Conservation (phyloP, 208 protist species). For the Trypanosoma rangeli region DNA sequence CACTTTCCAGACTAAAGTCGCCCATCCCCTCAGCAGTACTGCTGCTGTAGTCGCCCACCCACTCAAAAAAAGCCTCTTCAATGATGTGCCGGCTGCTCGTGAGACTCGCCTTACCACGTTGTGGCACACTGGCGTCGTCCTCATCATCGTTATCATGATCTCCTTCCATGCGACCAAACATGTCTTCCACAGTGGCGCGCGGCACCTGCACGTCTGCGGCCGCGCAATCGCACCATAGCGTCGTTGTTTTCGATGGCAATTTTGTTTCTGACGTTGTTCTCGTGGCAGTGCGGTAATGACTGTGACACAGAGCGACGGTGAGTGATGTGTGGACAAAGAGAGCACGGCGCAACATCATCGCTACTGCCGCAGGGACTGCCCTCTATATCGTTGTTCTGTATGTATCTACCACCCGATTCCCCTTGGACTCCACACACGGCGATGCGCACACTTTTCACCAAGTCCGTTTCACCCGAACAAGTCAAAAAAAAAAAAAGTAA, state of each 20-base stretch:
- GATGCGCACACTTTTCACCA: neutral
- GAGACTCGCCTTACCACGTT: neutral
- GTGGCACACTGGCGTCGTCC: too few species aligned
- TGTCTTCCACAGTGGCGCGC: slow-evolving; percentile 23
- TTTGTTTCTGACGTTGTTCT: neutral
- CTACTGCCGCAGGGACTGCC: neutral
- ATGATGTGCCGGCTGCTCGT: neutral
- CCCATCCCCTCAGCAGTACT: neutral
- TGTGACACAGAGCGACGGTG: neutral
- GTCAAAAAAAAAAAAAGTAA: slow-evolving; percentile 1
- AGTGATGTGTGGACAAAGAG: neutral
- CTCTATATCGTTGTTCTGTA: neutral
- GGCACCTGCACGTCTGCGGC: neutral
- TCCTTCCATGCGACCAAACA: slow-evolving; percentile 21
- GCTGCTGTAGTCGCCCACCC: slow-evolving; percentile 3
- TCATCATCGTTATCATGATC: neutral
- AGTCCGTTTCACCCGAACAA: neutral
- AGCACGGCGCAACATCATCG: slow-evolving; percentile 11
- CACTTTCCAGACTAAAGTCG: slow-evolving; percentile 13
- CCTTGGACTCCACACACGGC: neutral
- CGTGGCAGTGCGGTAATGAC: neutral
- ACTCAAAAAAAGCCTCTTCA: neutral
- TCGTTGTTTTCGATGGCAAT: neutral
- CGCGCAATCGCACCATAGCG: neutral
- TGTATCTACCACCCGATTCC: neutral